Evolutionary conservation across 345 rosid species (phyloP).

Genomic region (Conringia planisiliqua): DNA sequence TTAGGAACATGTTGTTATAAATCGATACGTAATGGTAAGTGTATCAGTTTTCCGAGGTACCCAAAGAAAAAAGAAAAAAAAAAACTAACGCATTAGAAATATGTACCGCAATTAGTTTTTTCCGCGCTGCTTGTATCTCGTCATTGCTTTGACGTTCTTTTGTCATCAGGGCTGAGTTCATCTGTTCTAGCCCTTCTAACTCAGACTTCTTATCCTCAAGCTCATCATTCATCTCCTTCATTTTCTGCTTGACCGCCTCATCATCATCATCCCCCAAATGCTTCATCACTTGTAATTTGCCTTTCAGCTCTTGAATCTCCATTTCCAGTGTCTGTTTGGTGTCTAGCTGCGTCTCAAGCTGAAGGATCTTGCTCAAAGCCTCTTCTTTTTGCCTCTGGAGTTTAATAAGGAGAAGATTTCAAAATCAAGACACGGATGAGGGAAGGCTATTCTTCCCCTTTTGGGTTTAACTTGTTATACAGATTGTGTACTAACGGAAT

Average conservation of each 20-base stretch:
- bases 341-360: conserved; percentile 69
- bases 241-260: conserved; percentile 61
- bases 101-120: conserved; percentile 38
- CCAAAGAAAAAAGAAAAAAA: not conserved
- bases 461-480: not conserved
- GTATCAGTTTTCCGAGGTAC: no score
- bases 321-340: conserved; percentile 80
- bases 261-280: conserved; percentile 82
- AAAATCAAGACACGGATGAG: conserved; percentile 14
- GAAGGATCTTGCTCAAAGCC: conserved; percentile 57
- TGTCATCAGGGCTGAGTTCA: conserved; percentile 30
- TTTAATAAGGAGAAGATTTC: not conserved
- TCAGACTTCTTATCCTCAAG: conserved; percentile 49
- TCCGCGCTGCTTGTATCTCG: conserved; percentile 41
- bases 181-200: conserved; percentile 33
- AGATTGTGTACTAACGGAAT: not conserved
- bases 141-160: conserved; percentile 47
- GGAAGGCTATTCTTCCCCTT: not conserved
- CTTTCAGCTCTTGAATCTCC: conserved; percentile 86
- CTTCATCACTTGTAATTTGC: conserved; percentile 76
- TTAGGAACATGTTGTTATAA: not conserved
- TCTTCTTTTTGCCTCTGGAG: conserved; percentile 82
- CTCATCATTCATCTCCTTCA: conserved; percentile 72
- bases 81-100: not conserved
- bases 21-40: not conserved